Base-by-base conservation (phyloP, 768 basidiomycete genomes). In the Podaxis sp. region DNA sequence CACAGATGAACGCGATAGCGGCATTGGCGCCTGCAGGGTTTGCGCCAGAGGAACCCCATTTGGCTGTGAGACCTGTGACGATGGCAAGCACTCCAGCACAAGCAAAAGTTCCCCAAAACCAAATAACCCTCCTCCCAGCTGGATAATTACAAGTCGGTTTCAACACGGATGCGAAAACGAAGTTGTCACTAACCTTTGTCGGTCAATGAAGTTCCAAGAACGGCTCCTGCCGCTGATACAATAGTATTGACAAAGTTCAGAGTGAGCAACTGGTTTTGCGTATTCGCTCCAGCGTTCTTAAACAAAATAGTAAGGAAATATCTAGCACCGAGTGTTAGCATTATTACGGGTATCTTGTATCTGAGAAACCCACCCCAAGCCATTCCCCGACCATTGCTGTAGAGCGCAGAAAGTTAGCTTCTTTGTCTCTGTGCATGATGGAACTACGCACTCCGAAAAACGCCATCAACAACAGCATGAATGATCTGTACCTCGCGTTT, bases 311-410 rank as follows among this genome's bases (percentile, higher is more conserved):
- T 76, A 2, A 80, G 66, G 70, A 81, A 81, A 66, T 77, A 80
- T 58, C 79, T 80, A 27, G 9, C 9, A 7, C 29, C 17, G 46
- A 3, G 47, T 22, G 55, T 54, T 43, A 29, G 53, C 19, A 24
- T 52, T 17, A 55, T 11, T n/a, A 40, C 2, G 6, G 25, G 13
- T 52, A 47, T 50, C 4, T 29, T 8, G 24, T 5, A 24, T 12
- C 17, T 49, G 4, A 2, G 29, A 33, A 22, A 63, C 65, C 12
- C 71, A 83, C 69, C 82, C 82, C 27, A 85, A 74, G 56, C 82
- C 82, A 66, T 82, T 83, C 50, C 84, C 82, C 51, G 82, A 80
- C 78, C 82, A 83, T 76, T 85, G 83, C 76, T 77, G 57, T 2
- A 66, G 52, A 25, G 4, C n/a, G 22, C 19, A 12, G 25, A 36